phyloP scores from a whole-genome alignment of 306 rosid species.

The Arachis stenosperma region DNA sequence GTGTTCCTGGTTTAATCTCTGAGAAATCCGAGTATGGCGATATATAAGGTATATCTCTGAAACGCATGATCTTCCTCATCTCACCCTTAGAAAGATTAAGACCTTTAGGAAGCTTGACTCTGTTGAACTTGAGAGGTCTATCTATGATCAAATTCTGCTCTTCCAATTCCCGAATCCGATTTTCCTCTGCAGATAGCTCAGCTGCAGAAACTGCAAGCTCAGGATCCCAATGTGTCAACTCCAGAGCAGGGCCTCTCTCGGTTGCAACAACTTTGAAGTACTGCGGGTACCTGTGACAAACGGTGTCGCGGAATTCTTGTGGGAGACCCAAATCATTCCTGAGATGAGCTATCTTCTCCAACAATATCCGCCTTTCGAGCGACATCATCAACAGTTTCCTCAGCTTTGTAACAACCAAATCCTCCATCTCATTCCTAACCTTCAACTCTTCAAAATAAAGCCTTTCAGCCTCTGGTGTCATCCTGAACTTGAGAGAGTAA shows the following conservation, averaged over 20 bases:
- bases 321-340: constrained; percentile 79
- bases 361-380: constrained; percentile 66
- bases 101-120: constrained; percentile 79
- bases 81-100: constrained; percentile 82
- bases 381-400: constrained; percentile 93
- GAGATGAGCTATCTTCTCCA: constrained; percentile 82
- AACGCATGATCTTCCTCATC: constrained; percentile 68
- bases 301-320: constrained; percentile 75
- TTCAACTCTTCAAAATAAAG: constrained; percentile 76
- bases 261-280: constrained; percentile 80
- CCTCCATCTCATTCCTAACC: constrained; percentile 85
- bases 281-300: constrained; percentile 81
- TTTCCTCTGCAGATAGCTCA: constrained; percentile 77
- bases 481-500: constrained; percentile 63
- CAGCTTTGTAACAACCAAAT: constrained; percentile 66
- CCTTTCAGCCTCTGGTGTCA: constrained; percentile 78
- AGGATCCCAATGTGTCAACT: constrained; percentile 92
- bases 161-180: constrained; percentile 58
- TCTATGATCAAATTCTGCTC: constrained; percentile 82
- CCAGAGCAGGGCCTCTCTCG: constrained; percentile 75
- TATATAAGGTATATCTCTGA: constrained; percentile 78
- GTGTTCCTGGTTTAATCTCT: constrained; percentile 57
- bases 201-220: constrained; percentile 89
- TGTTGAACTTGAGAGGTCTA: constrained; percentile 72
- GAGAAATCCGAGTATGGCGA: constrained; percentile 91